Evolutionary conservation across 179 eudicot genomes (phyloP).

Genomic region (Spinacia oleracea): DNA sequence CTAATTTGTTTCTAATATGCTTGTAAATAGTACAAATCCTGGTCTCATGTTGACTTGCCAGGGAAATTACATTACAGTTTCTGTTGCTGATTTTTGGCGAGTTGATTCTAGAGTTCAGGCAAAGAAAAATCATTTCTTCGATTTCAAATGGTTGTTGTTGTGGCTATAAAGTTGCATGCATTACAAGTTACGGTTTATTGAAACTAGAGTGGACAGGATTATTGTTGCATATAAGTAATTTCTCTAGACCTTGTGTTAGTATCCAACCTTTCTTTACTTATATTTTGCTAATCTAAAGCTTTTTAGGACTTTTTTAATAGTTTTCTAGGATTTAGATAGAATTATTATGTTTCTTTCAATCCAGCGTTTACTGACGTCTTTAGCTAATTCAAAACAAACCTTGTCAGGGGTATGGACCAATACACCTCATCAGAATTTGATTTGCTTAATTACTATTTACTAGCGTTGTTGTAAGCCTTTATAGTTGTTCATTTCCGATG

Average conservation of each 20-base stretch:
- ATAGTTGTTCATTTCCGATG: too few relatives aligned
- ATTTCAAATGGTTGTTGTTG: background rate
- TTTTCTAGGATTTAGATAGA: too few relatives aligned
- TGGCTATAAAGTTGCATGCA: background rate
- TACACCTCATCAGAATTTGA: too few relatives aligned
- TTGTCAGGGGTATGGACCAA: too few relatives aligned
- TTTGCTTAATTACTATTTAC: too few relatives aligned
- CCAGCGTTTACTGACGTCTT: too few relatives aligned
- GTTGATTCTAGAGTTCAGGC: background rate
- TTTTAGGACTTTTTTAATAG: too few relatives aligned
- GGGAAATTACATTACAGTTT: background rate
- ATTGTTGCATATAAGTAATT: background rate
- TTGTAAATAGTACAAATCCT: background rate
- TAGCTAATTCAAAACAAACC: too few relatives aligned
- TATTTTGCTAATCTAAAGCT: too few relatives aligned
- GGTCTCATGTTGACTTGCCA: background rate
- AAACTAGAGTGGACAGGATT: background rate
- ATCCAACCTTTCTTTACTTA: too few relatives aligned
- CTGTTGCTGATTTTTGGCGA: background rate
- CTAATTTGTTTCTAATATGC: background rate
- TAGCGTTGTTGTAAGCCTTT: too few relatives aligned
- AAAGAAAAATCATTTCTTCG: background rate
- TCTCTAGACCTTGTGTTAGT: background rate
- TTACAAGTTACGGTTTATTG: background rate
- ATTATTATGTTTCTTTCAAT: too few relatives aligned